Conservation (phyloP, 2,329 filamentous ascomycete genomes). For the Fusarium chuoi region DNA sequence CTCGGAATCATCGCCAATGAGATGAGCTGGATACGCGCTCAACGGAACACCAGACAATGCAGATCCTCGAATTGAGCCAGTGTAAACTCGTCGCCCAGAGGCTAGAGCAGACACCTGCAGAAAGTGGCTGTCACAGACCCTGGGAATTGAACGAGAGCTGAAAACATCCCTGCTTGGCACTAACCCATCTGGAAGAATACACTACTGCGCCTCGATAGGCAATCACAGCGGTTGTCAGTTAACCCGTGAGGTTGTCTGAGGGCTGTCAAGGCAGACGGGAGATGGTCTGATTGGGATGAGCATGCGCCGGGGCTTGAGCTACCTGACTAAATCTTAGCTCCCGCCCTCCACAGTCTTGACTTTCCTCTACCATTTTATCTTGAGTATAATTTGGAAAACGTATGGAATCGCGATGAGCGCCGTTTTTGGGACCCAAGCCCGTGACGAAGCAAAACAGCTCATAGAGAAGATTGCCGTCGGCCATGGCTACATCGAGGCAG, state of each 20-base stretch:
- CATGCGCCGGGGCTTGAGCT: not conserved
- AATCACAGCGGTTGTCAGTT: not conserved
- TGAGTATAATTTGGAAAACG: not conserved
- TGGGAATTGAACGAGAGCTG: not conserved
- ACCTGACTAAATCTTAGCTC: not conserved
- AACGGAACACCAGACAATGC: accelerated
- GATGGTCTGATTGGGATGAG: not conserved
- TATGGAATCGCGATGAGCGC: not conserved
- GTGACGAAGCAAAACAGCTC: not conserved
- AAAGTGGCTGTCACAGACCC: not conserved
- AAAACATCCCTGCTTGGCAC: not conserved
- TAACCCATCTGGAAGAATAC: not conserved
- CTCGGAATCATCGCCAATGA: not conserved
- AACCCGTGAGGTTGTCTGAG: too few relatives aligned
- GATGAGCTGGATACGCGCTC: not conserved
- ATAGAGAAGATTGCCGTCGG: not conserved
- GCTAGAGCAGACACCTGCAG: not conserved
- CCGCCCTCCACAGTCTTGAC: not conserved
- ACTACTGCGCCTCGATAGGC: not conserved
- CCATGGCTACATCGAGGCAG: not conserved
- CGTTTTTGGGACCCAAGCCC: not conserved
- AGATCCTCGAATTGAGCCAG: not conserved
- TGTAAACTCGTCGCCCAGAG: accelerated
- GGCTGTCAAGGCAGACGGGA: not conserved
- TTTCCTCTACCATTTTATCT: not conserved